Conservation (phyloP, 805 yeast species). For the Saccharomycopsis guyanensis region DNA sequence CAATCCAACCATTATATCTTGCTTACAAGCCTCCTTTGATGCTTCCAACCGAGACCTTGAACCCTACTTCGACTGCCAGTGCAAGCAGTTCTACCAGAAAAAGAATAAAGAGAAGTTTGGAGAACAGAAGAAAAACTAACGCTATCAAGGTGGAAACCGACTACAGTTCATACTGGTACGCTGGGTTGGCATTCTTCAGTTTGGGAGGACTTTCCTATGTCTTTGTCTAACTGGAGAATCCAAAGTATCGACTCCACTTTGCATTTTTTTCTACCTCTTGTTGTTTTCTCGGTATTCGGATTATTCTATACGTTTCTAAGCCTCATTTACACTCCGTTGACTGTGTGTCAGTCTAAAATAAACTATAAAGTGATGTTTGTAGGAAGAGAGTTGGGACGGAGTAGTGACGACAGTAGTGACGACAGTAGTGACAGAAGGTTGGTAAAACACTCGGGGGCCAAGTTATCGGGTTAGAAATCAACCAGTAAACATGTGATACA, state of each 20-base stretch:
- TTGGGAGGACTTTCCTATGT: constrained; percentile 20
- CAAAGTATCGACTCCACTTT: no score
- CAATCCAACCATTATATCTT: constrained; percentile 79
- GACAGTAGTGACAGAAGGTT: no score
- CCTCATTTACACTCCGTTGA: neutral
- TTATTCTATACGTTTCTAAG: neutral
- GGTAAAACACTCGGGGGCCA: no score
- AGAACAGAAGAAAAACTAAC: constrained; percentile 70
- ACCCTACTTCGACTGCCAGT: constrained; percentile 56
- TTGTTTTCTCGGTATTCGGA: neutral
- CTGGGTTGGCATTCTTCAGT: constrained; percentile 33
- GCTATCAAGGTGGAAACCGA: constrained; percentile 45
- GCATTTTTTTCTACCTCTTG: neutral
- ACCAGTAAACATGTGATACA: no score
- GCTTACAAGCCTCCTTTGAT: constrained; percentile 93
- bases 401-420: no score
- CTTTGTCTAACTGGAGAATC: constrained; percentile 6
- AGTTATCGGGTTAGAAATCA: no score
- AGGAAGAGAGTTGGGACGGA: no score
- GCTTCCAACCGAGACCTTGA: constrained; percentile 88
- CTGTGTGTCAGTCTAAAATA: neutral
- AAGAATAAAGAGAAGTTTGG: constrained; percentile 39
- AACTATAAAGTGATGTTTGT: neutral
- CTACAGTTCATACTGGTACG: constrained; percentile 50
- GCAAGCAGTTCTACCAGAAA: constrained; percentile 27